Percentiles rank a stretch among this genome's conserved stretches.
Evolutionary conservation across 768 basidiomycete species (phyloP).

Genomic region (Pisolithus microcarpus): DNA sequence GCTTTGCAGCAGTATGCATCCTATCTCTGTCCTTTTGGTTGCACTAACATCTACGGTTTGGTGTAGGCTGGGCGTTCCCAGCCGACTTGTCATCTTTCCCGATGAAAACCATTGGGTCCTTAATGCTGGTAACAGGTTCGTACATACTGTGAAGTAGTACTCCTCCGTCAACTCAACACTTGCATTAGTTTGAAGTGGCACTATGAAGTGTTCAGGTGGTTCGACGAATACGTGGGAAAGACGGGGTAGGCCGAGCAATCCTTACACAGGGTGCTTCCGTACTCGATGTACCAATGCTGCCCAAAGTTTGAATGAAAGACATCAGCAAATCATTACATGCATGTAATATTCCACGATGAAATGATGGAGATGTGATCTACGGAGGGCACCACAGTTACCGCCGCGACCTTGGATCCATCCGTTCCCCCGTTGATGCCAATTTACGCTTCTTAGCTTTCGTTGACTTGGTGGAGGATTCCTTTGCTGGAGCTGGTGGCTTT

Average conservation of each 20-base stretch:
- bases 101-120: conserved; percentile 93
- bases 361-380: no score
- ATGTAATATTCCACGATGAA: no score
- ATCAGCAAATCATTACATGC: no score
- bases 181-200: conserved; percentile 81
- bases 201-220: conserved; percentile 89
- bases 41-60: neutral
- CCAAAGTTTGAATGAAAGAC: no score
- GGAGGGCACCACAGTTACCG: conserved; percentile 5
- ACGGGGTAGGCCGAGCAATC: no score
- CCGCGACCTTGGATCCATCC: conserved; percentile 7
- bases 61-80: conserved; percentile 59
- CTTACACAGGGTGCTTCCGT: neutral
- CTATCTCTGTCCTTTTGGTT: neutral
- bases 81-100: conserved; percentile 76
- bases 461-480: conserved; percentile 2
- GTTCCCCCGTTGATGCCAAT: neutral
- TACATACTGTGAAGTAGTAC: neutral
- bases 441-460: conserved; percentile 18
- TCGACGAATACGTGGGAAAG: conserved; percentile 57
- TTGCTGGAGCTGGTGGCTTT: conserved; percentile 3
- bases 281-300: no score
- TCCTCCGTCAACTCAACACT: neutral
- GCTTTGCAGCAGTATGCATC: conserved; percentile 69
- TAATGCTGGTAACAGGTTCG: conserved; percentile 67